These are phyloP conservation scores for Pholiota adiposa DNA, from an alignment of 1,284 basidiomycete genomes.

Conservation along the genomic window DNA sequence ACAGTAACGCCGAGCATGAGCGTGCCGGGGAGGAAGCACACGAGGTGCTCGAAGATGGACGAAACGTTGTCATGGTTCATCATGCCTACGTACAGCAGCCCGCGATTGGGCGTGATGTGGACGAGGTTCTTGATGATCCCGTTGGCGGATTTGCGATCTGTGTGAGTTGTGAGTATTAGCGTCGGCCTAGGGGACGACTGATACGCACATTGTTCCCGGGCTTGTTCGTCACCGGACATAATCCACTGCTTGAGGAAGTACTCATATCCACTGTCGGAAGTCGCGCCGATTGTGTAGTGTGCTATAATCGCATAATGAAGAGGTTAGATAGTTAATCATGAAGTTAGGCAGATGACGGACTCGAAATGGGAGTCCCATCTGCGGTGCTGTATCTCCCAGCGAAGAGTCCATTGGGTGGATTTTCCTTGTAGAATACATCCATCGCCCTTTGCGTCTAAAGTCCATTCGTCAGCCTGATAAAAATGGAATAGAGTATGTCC, in stretches of 20 bases:
- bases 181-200: slow-evolving; percentile 5
- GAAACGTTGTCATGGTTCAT: slow-evolving; percentile 38
- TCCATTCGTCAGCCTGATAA: background rate
- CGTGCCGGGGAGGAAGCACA: slow-evolving; percentile 75
- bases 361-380: slow-evolving; percentile 39
- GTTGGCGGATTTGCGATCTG: slow-evolving; percentile 63
- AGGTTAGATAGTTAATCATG: slow-evolving; percentile 19
- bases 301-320: slow-evolving; percentile 30
- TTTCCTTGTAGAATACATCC: slow-evolving; percentile 46
- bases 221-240: slow-evolving; percentile 56
- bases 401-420: slow-evolving; percentile 45
- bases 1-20: slow-evolving; percentile 64
- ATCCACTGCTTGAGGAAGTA: slow-evolving; percentile 77
- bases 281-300: slow-evolving; percentile 56
- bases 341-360: slow-evolving; percentile 41
- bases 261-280: slow-evolving; percentile 69
- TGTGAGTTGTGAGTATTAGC: background rate
- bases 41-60: slow-evolving; percentile 68
- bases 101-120: slow-evolving; percentile 63
- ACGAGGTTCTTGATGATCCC: slow-evolving; percentile 65
- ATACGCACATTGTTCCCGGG: slow-evolving; percentile 54
- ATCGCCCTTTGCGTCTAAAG: slow-evolving; percentile 51
- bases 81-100: slow-evolving; percentile 71
- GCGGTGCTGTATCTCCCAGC: slow-evolving; percentile 44
- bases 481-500: background rate